phyloP scores from a whole-genome alignment of 805 yeast species.

The Metschnikowia rubicola region DNA sequence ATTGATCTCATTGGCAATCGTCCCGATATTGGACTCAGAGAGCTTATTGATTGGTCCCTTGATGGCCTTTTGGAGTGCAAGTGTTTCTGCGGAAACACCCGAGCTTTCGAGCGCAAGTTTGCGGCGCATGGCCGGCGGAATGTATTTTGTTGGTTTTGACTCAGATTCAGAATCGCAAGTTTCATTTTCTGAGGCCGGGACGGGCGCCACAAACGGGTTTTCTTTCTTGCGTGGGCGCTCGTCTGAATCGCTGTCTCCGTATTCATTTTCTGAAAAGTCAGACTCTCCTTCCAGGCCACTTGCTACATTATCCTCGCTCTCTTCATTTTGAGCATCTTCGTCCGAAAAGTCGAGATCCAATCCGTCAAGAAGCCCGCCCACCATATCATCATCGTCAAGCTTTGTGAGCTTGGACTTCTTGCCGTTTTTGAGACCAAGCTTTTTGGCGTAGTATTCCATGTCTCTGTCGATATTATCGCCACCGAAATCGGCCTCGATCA shows the following conservation, averaged over 20 bases:
- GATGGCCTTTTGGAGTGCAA: constrained; percentile 55
- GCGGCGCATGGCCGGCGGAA: constrained; percentile 85
- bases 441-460: constrained; percentile 76
- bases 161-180: constrained; percentile 10
- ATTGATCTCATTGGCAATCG: constrained; percentile 68
- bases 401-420: constrained; percentile 45
- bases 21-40: constrained; percentile 79
- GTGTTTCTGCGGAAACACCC: constrained; percentile 36
- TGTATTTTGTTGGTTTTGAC: constrained; percentile 44
- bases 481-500: constrained; percentile 15
- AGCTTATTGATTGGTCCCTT: constrained; percentile 84
- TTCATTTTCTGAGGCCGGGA: constrained; percentile 11
- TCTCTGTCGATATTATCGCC: constrained; percentile 53
- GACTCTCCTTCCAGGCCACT: constrained; percentile 14
- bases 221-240: constrained; percentile 42
- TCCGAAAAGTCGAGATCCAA: constrained; percentile 47
- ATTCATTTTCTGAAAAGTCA: constrained; percentile 13
- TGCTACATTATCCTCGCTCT: constrained; percentile 9
- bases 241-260: constrained; percentile 21
- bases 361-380: constrained; percentile 83
- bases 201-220: constrained; percentile 38
- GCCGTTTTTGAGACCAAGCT: constrained; percentile 64
- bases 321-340: constrained; percentile 21
- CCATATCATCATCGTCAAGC: constrained; percentile 63
- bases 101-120: constrained; percentile 40